These are phyloP conservation scores for Mortierella sp. DNA, from an alignment of 371 early-diverging fungal genomes.

Conservation along the genomic window DNA sequence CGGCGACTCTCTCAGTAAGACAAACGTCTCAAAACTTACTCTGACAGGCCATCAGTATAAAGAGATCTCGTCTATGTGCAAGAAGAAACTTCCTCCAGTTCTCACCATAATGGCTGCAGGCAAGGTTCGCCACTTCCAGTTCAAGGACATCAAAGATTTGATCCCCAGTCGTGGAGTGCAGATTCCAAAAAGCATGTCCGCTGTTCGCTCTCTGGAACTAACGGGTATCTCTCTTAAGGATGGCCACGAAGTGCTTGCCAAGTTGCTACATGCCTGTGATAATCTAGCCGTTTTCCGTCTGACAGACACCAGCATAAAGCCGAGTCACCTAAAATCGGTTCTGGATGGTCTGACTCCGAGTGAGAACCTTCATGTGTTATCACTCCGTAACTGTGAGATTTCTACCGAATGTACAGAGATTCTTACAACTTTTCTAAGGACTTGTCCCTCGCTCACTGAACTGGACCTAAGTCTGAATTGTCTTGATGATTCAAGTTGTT, in stretches of 20 bases:
- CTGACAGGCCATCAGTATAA: constrained; percentile 35
- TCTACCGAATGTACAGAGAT: not conserved
- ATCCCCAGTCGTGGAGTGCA: constrained; percentile 25
- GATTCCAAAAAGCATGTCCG: constrained; percentile 26
- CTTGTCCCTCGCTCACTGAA: constrained; percentile 13
- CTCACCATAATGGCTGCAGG: constrained; percentile 37
- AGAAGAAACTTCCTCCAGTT: constrained; percentile 31
- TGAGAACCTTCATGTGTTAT: constrained; percentile 14
- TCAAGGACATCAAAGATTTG: constrained; percentile 45
- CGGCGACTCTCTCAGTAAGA: constrained; percentile 25
- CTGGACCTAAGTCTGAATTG: constrained; percentile 37
- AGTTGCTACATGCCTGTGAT: constrained; percentile 29
- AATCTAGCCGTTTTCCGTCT: constrained; percentile 33
- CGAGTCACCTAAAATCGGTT: constrained; percentile 10
- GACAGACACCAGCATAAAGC: constrained; percentile 20
- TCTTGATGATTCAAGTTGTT: constrained; percentile 28
- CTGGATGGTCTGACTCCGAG: constrained; percentile 20
- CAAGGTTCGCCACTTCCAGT: constrained; percentile 39
- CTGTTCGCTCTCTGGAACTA: constrained; percentile 43
- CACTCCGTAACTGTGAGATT: constrained; percentile 30
- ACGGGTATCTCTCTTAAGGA: constrained; percentile 36
- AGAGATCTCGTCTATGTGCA: constrained; percentile 33
- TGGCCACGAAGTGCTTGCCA: constrained; percentile 24
- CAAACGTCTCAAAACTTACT: constrained; percentile 42
- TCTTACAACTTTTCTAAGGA: constrained; percentile 14